A percentile compares a stretch with the other conserved stretches of the same genome.
These are phyloP conservation scores for Vinca minor DNA, from an alignment of 257 asterid genomes.

Conservation along the genomic window DNA sequence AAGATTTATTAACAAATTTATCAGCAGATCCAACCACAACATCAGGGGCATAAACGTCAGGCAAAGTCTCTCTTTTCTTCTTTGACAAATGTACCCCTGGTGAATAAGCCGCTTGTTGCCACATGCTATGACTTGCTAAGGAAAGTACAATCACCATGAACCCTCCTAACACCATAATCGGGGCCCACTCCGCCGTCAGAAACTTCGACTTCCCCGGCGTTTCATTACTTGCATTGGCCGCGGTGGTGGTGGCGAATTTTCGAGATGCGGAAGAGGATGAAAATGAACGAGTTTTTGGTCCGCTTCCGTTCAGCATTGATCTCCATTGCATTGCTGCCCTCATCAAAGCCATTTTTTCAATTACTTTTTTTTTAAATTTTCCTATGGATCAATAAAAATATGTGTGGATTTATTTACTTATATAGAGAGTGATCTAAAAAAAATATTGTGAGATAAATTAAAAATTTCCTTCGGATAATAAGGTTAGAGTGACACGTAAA, in stretches of 20 bases:
- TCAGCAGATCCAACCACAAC: slow-evolving; percentile 3
- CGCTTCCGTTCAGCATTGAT: not conserved
- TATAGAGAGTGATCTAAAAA: too few relatives aligned
- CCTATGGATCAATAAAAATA: too few relatives aligned
- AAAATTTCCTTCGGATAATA: not conserved
- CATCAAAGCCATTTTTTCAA: slow-evolving; percentile 5
- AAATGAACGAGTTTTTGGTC: not conserved
- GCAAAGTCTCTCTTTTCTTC: slow-evolving; percentile 11
- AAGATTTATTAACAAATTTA: slow-evolving; percentile 13
- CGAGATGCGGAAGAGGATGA: not conserved
- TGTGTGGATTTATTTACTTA: too few relatives aligned
- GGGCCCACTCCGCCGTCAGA: slow-evolving; percentile 3
- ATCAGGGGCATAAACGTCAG: slow-evolving; percentile 12
- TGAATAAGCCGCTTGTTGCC: slow-evolving; percentile 9
- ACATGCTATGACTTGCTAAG: slow-evolving; percentile 7
- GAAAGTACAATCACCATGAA: slow-evolving; percentile 2
- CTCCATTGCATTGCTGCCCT: not conserved
- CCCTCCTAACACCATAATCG: slow-evolving; percentile 9
- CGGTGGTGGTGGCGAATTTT: not conserved
- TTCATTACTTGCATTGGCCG: not conserved
- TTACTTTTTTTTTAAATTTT: too few relatives aligned
- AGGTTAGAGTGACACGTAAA: not conserved
- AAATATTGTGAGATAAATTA: too few relatives aligned
- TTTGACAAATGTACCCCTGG: slow-evolving; percentile 8
- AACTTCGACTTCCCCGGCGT: not conserved